A percentile compares a stretch with the other conserved stretches of the same genome.
phyloP scores from a whole-genome alignment of 352 stramenopile species.

The Globisporangium takayamanum region DNA sequence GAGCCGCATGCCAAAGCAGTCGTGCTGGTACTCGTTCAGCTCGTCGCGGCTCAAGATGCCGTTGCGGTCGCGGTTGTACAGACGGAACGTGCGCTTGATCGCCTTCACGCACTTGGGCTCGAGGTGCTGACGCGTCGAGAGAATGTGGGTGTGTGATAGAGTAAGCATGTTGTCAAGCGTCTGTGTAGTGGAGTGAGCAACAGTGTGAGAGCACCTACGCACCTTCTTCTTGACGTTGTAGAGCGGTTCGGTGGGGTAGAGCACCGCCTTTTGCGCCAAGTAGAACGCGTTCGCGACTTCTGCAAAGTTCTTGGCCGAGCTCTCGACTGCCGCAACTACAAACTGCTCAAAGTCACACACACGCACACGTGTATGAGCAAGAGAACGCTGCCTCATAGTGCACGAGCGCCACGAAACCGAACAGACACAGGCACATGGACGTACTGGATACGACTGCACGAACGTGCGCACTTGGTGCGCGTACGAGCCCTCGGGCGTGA shows the following conservation, averaged over 20 bases:
- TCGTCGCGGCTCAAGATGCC: conserved; percentile 80
- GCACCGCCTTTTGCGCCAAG: conserved; percentile 83
- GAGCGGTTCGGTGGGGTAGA: conserved; percentile 84
- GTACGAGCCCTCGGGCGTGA: conserved; percentile 53
- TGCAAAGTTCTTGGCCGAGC: conserved; percentile 85
- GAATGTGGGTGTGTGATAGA: not conserved
- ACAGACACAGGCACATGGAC: conserved; percentile 1
- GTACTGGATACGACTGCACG: conserved; percentile 65
- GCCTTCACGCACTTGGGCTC: conserved; percentile 76
- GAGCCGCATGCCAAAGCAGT: conserved; percentile 82
- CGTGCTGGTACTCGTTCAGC: conserved; percentile 86
- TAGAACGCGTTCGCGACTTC: conserved; percentile 87
- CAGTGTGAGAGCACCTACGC: conserved; percentile 3
- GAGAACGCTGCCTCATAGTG: not conserved
- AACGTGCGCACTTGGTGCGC: conserved; percentile 66
- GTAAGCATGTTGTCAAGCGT: not conserved
- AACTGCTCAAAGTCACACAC: conserved; percentile 29
- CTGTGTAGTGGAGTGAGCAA: not conserved
- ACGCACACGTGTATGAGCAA: not conserved
- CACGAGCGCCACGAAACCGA: not conserved
- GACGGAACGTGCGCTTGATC: conserved; percentile 82
- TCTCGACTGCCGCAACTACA: conserved; percentile 77
- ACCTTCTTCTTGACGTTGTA: conserved; percentile 84
- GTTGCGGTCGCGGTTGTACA: conserved; percentile 80
- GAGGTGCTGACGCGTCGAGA: conserved; percentile 39